These are phyloP conservation scores for Pulveroboletus sp. DNA, from an alignment of 768 basidiomycete species.

Conservation along the genomic window DNA sequence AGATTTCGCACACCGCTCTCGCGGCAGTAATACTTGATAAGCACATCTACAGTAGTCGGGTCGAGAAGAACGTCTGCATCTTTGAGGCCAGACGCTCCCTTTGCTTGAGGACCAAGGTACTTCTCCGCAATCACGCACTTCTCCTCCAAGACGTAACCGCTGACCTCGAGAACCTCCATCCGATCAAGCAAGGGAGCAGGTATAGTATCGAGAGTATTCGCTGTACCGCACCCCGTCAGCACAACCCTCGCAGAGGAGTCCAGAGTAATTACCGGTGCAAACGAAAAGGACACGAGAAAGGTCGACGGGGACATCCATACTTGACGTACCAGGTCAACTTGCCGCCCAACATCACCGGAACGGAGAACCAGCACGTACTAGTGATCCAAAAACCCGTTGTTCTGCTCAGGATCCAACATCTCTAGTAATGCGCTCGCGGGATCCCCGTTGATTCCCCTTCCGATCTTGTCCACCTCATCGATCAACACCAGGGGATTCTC, in stretches of 20 bases:
- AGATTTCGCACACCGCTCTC: constrained; percentile 95
- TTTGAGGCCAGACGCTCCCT: constrained; percentile 83
- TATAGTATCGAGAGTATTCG: constrained; percentile 90
- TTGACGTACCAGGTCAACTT: constrained; percentile 28
- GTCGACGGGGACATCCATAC: constrained; percentile 96
- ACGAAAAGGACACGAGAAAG: constrained; percentile 95
- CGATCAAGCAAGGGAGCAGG: constrained; percentile 90
- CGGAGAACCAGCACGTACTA: constrained; percentile 57
- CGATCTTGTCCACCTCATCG: constrained; percentile 96
- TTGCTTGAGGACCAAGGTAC: constrained; percentile 91
- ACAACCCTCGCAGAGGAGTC: not conserved
- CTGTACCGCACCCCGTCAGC: constrained; percentile 30
- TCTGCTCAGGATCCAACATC: constrained; percentile 95
- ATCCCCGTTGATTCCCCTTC: constrained; percentile 86
- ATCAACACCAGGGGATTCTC: constrained; percentile 93
- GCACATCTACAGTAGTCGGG: constrained; percentile 68
- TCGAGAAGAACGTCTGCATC: constrained; percentile 79
- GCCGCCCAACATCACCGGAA: not conserved
- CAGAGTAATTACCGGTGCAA: constrained; percentile 60
- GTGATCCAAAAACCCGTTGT: constrained; percentile 89
- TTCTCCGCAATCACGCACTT: constrained; percentile 82
- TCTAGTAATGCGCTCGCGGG: constrained; percentile 87
- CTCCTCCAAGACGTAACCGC: constrained; percentile 91
- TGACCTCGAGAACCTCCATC: constrained; percentile 95
- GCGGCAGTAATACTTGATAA: constrained; percentile 96